These are phyloP conservation scores for Clavulina sp. DNA, from an alignment of 768 basidiomycete species.

Conservation along the genomic window DNA sequence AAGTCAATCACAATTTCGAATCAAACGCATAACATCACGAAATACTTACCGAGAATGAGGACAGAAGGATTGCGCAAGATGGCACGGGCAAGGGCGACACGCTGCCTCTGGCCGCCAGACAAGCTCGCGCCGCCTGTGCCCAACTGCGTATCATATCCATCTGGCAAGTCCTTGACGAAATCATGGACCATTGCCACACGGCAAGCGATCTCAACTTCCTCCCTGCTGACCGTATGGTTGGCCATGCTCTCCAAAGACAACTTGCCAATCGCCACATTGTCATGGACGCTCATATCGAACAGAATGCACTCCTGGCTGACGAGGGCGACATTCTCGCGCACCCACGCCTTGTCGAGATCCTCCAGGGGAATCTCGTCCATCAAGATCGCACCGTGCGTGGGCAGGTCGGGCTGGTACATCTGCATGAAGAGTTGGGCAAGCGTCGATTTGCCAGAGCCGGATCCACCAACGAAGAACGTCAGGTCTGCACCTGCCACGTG, in stretches of 20 bases:
- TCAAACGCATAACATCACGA: slow-evolving; percentile 9
- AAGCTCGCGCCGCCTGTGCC: slow-evolving; percentile 58
- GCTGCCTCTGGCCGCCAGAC: slow-evolving; percentile 85
- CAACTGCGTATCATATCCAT: slow-evolving; percentile 73
- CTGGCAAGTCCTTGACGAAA: slow-evolving; percentile 67
- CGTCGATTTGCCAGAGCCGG: slow-evolving; percentile 64
- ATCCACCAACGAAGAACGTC: slow-evolving; percentile 65
- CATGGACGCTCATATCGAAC: slow-evolving; percentile 62
- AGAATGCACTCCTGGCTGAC: slow-evolving; percentile 69
- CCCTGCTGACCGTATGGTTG: slow-evolving; percentile 35
- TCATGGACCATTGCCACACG: slow-evolving; percentile 73
- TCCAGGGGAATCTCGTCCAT: slow-evolving; percentile 71
- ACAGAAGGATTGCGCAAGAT: slow-evolving; percentile 72
- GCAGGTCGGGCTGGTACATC: slow-evolving; percentile 45
- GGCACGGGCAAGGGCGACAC: slow-evolving; percentile 78
- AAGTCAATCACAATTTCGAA: background rate
- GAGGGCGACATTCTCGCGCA: slow-evolving; percentile 49
- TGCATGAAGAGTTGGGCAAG: slow-evolving; percentile 47
- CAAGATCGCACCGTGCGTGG: slow-evolving; percentile 35
- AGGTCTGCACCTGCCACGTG: slow-evolving; percentile 56
- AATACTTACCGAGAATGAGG: slow-evolving; percentile 66
- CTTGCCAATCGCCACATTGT: slow-evolving; percentile 71
- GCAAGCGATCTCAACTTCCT: slow-evolving; percentile 68
- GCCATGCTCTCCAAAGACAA: slow-evolving; percentile 25
- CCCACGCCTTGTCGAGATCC: slow-evolving; percentile 55